Base-by-base conservation (phyloP, 306 rosid species). In the Cucurbita argyrosperma region DNA sequence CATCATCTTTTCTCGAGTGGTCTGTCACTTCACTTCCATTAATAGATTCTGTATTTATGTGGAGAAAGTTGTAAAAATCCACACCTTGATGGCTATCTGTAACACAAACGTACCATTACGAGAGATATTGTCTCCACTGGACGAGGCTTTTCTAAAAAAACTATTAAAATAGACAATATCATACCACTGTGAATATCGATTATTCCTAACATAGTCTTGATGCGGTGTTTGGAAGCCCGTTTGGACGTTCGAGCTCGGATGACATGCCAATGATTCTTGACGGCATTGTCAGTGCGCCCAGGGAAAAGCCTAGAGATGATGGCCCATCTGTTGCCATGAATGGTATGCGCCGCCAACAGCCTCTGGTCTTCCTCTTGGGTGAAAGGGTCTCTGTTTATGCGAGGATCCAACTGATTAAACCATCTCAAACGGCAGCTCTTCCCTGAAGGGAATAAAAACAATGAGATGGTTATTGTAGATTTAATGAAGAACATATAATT, bases 401-500 rank as follows among this genome's bases (percentile, higher is more conserved):
- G 82, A 26, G 99, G 96, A 62, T 94, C 99, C 69, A 94, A 53
- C 76, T 94, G 99, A 76, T 94, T 94, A 84, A 91, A 94, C 99
- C 99, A 94, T 80, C 99, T 94, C 85, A 94, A 82, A 80, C 99
- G 87, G 77, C 99, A 94, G 55, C 99, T 94, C 82, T 94, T 94
- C 46, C 98, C 98, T 90, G 77, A 30, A 2, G 35, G 35, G 4
- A 30, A 30, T 3, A 30, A 30, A 30, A 30, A 30, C 35, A 30
- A 30, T 30, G 26, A 26, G 26, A 26, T 1, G 26, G 26, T 2
- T 26, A 26, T 26, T 26, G 26, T 26, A 26, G 26, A 26, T 26
- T 26, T 26, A 26, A 26, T 26, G 35, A 30, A 26, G 30, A 26
- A 30, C 35, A 30, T 30, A 30, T 30, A n/a, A n/a, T n/a, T n/a